phyloP scores from a whole-genome alignment of 768 basidiomycete species.

The Sporobolomyces phaffii region DNA sequence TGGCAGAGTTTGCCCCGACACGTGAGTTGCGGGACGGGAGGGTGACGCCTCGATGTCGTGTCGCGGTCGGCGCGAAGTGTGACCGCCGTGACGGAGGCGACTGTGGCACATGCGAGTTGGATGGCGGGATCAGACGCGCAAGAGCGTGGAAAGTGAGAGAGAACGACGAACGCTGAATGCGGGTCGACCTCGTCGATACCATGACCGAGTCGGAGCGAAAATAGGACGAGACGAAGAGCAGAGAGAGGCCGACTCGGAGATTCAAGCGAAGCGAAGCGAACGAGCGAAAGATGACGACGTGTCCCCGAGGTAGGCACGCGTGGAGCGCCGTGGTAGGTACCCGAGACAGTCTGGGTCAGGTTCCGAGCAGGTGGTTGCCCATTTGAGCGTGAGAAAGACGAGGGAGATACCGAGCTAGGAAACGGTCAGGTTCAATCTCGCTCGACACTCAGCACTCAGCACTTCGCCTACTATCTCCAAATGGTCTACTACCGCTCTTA shows the following conservation, averaged over 20 bases:
- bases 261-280: background rate
- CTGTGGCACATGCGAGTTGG: background rate
- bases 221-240: background rate
- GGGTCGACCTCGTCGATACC: background rate
- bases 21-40: conserved; percentile 67
- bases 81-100: conserved; percentile 59
- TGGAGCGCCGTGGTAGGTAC: no score
- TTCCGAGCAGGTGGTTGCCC: no score
- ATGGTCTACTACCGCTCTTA: no score
- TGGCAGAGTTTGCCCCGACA: conserved; percentile 75
- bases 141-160: background rate
- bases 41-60: conserved; percentile 63
- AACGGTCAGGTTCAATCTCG: no score
- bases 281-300: background rate
- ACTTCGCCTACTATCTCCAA: no score
- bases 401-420: no score
- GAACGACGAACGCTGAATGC: background rate
- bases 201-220: background rate
- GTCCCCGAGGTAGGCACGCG: no score
- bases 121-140: background rate
- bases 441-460: no score
- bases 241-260: background rate
- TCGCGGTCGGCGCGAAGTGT: conserved; percentile 66
- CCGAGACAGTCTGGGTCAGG: no score
- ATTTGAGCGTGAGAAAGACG: no score